These are phyloP conservation scores for Eragrostis nindensis DNA, from an alignment of 176 grass and related monocot genomes.

Conservation along the genomic window DNA sequence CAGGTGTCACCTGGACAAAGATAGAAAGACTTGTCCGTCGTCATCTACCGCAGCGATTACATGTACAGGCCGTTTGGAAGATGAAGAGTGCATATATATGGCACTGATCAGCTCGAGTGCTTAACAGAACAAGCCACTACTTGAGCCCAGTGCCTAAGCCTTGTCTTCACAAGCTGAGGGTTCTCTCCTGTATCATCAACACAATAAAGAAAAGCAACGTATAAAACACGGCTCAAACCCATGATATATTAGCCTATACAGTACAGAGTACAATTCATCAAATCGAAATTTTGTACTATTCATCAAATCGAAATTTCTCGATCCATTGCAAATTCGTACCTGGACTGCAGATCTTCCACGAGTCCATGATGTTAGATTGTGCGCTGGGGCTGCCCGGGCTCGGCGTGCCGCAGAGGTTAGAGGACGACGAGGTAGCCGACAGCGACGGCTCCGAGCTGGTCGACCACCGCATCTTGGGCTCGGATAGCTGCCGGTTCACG, in stretches of 20 bases:
- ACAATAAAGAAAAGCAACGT: background rate
- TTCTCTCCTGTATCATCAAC: slow-evolving; percentile 40
- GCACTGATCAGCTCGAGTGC: slow-evolving; percentile 39
- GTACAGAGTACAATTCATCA: background rate
- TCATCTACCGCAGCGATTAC: slow-evolving; percentile 5
- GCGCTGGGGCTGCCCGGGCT: slow-evolving; percentile 40
- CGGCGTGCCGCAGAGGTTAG: slow-evolving; percentile 33
- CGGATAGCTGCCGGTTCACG: slow-evolving; percentile 48
- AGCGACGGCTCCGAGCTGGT: slow-evolving; percentile 39
- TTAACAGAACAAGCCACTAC: slow-evolving; percentile 58
- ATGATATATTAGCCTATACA: background rate
- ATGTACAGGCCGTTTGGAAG: slow-evolving; percentile 2
- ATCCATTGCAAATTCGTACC: slow-evolving; percentile 18
- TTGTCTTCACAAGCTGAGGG: slow-evolving; percentile 57
- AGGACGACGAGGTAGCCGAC: slow-evolving; percentile 33
- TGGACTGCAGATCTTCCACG: slow-evolving; percentile 56
- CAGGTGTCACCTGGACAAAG: background rate
- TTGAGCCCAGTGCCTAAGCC: slow-evolving; percentile 64
- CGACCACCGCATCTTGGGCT: slow-evolving; percentile 48
- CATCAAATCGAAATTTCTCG: background rate
- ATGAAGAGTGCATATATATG: background rate
- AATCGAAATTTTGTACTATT: background rate
- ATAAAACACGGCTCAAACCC: background rate
- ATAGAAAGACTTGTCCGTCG: slow-evolving; percentile 1
- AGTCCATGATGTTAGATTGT: slow-evolving; percentile 30